Evolutionary conservation across 306 rosid species (phyloP), one percentile per base, ranked within the genome.

Genomic region (Alnus glutinosa): DNA sequence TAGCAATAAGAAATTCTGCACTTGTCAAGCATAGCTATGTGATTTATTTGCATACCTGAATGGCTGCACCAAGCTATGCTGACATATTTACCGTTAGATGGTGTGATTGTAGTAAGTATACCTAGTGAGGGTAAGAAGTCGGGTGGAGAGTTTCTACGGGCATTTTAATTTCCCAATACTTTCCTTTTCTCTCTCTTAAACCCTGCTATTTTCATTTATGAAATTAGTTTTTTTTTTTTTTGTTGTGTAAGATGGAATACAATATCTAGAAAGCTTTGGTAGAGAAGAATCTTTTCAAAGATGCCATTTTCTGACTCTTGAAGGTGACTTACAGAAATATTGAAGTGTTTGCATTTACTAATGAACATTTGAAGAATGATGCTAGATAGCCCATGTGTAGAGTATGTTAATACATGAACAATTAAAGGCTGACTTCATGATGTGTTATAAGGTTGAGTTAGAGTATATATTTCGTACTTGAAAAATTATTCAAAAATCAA

Each of bases 1-100:
- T 30, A 30, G 69, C 69, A 63, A 32, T 13, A 62, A 13, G 69
- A 63, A 63, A 3, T 13, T 63, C 19, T 63, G 46, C 42, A 34
- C 39, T 63, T 63, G 15, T 1, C 5, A 63, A 63, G 30, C 13
- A 0, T 64, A 64, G 70, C 48, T 1, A 15, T 64, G 6, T 37
- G 47, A 36, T 64, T 64, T 64, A 13, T 64, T 64, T 64, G 19
- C 46, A 14, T 64, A 15, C 48, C 70, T 64, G 70, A 37, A 64
- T 8, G 10, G 47, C 70, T 6, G 46, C 46, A 64, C 48, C 47
- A 10, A 64, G 70, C 47, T 15, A 64, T 36, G n/a, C 48, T 64
- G 19, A 64, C 48, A 1, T 8, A 37, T 64, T 30, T 61, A 49
- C 2, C 1, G 14, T 49, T 3, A 49, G 52, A 49, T 49, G 52